Evolutionary conservation across 331 rosid species (phyloP).

Genomic region (Acacia pycnantha): DNA sequence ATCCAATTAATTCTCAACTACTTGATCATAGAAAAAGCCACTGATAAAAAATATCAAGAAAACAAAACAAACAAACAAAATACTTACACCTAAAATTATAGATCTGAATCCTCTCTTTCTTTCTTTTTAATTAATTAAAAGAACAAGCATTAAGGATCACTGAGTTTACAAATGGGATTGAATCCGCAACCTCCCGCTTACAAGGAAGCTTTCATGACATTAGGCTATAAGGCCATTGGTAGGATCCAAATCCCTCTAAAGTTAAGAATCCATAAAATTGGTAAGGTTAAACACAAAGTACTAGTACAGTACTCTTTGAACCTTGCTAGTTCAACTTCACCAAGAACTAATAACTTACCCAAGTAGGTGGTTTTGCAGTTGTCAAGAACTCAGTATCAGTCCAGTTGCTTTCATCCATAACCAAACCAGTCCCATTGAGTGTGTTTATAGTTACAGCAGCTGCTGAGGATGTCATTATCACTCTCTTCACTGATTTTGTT

Average conservation of each 20-base stretch:
- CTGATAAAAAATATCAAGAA: background rate
- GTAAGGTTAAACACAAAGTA: background rate
- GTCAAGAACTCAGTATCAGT: constrained; percentile 62
- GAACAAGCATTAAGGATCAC: too few species aligned
- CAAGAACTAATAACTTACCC: constrained; percentile 46
- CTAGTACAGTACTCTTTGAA: background rate
- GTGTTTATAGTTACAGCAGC: constrained; percentile 66
- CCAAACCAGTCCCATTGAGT: constrained; percentile 49
- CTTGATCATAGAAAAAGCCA: background rate
- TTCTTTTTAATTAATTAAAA: too few species aligned
- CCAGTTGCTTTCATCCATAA: constrained; percentile 67
- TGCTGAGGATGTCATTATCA: constrained; percentile 82
- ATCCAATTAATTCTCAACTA: background rate
- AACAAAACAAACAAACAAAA: background rate
- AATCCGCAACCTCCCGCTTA: too few species aligned
- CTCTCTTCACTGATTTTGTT: constrained; percentile 67
- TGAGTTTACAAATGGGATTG: too few species aligned
- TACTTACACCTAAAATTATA: background rate
- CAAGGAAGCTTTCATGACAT: too few species aligned
- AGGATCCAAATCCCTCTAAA: background rate
- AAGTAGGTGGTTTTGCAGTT: constrained; percentile 66
- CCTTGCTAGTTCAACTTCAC: background rate
- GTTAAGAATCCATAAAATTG: background rate
- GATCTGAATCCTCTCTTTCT: background rate
- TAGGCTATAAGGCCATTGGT: too few species aligned